phyloP scores from a whole-genome alignment of 805 yeast genomes.

The Metschnikowia hibisci region DNA sequence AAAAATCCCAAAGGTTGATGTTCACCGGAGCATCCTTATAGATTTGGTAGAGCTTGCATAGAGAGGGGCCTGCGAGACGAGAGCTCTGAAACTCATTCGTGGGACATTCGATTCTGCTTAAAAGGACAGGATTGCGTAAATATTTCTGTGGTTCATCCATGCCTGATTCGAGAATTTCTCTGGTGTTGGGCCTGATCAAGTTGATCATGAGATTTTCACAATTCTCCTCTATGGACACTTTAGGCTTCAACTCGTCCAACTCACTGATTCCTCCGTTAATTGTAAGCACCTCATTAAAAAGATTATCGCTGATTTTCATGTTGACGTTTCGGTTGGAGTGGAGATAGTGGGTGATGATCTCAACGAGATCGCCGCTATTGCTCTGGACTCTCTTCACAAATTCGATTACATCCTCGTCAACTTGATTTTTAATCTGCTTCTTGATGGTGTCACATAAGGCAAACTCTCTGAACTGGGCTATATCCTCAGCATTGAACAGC shows the following conservation, averaged over 20 bases:
- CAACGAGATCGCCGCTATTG: conserved; percentile 4
- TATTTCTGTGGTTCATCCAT: conserved; percentile 29
- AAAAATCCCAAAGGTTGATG: conserved; percentile 67
- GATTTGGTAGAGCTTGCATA: conserved; percentile 53
- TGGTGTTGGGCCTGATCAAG: conserved; percentile 33
- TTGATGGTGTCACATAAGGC: conserved; percentile 9
- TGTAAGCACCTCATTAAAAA: conserved; percentile 33
- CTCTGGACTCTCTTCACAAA: conserved; percentile 2
- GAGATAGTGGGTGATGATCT: conserved; percentile 17
- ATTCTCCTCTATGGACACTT: conserved; percentile 31
- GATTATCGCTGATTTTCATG: conserved; percentile 23
- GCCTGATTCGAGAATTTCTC: conserved; percentile 29
- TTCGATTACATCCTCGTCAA: conserved; percentile 10
- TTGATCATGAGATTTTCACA: conserved; percentile 36
- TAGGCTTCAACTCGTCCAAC: conserved; percentile 12
- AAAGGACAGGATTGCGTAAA: conserved; percentile 16
- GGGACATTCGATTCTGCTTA: conserved; percentile 1
- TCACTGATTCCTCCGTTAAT: conserved; percentile 25
- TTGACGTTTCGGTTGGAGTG: conserved; percentile 15
- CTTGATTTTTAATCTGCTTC: conserved; percentile 1
- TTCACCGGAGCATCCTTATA: conserved; percentile 75
- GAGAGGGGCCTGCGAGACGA: conserved; percentile 14
- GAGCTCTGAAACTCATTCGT: background rate
- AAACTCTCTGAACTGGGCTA: conserved; percentile 7
- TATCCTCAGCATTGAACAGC: conserved; percentile 3